phyloP scores from a whole-genome alignment of 345 rosid genomes.

The Eucalyptus polybractea region DNA sequence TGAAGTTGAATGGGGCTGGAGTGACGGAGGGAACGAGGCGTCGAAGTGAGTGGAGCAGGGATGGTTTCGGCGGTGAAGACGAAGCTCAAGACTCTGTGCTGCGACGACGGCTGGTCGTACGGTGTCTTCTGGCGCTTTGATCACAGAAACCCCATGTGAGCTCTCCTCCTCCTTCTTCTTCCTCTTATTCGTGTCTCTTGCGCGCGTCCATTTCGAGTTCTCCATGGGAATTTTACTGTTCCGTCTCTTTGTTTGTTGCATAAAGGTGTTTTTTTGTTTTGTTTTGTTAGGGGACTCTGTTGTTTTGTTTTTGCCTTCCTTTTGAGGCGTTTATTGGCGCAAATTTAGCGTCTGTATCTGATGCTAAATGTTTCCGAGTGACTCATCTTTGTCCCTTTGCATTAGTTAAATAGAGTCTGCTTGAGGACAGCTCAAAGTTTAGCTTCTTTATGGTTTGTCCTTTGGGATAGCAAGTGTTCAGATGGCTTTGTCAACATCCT shows the following conservation, averaged over 20 bases:
- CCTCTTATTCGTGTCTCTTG: background rate
- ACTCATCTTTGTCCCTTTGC: background rate
- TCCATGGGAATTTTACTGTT: background rate
- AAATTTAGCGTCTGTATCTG: background rate
- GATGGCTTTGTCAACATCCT: background rate
- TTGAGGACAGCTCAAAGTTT: background rate
- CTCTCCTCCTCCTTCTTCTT: background rate
- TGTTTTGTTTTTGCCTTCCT: background rate
- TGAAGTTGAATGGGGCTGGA: background rate
- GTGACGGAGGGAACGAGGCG: background rate
- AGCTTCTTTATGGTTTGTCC: background rate
- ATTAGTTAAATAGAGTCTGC: background rate
- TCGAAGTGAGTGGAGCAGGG: background rate
- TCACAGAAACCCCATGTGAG: conserved; percentile 61
- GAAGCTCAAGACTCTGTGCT: conserved; percentile 50
- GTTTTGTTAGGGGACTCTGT: background rate
- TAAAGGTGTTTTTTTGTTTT: background rate
- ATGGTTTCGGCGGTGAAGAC: conserved; percentile 39
- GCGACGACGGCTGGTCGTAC: conserved; percentile 78
- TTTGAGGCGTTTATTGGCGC: background rate
- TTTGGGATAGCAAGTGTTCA: background rate
- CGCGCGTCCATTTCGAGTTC: background rate
- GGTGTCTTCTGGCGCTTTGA: conserved; percentile 75
- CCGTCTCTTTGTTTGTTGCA: background rate
- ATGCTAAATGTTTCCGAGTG: background rate